These are phyloP conservation scores for Sugiyamaella mastotermitis DNA, from an alignment of 805 yeast species.

Conservation along the genomic window DNA sequence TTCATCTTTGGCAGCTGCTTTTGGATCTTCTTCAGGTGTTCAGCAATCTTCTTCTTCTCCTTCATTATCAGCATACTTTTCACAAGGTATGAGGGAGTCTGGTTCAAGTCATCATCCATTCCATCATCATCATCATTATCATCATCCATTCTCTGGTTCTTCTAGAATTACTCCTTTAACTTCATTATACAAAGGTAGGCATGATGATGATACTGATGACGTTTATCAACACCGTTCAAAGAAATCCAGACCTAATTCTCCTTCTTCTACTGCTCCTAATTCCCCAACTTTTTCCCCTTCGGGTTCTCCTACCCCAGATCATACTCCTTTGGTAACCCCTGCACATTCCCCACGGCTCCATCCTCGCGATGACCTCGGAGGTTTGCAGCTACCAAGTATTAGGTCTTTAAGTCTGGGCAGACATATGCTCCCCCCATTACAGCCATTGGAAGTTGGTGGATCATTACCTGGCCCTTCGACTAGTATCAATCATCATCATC, in stretches of 20 bases:
- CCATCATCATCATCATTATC: constrained; percentile 25
- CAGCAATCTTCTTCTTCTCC: constrained; percentile 19
- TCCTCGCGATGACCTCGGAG: constrained; percentile 31
- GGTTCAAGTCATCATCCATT: constrained; percentile 18
- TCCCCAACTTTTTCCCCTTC: constrained; percentile 35
- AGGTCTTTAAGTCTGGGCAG: constrained; percentile 26
- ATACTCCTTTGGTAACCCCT: constrained; percentile 40
- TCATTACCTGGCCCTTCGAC: background rate
- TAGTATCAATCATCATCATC: background rate
- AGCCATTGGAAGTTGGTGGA: constrained; percentile 21
- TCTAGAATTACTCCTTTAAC: constrained; percentile 27
- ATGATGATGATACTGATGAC: constrained; percentile 24
- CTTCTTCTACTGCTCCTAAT: constrained; percentile 38
- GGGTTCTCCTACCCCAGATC: constrained; percentile 35
- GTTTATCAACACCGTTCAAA: constrained; percentile 28
- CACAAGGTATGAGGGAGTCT: constrained; percentile 10
- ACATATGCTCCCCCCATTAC: constrained; percentile 21
- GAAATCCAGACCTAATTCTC: constrained; percentile 37
- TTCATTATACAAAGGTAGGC: constrained; percentile 20
- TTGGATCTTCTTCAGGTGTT: constrained; percentile 5
- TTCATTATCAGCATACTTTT: constrained; percentile 21
- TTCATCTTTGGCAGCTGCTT: constrained; percentile 11
- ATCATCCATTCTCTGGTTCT: constrained; percentile 19
- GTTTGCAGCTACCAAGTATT: constrained; percentile 33
- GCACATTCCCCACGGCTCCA: constrained; percentile 40